phyloP scores from a whole-genome alignment of 2,329 filamentous ascomycete genomes.

The Colletotrichum siamense region DNA sequence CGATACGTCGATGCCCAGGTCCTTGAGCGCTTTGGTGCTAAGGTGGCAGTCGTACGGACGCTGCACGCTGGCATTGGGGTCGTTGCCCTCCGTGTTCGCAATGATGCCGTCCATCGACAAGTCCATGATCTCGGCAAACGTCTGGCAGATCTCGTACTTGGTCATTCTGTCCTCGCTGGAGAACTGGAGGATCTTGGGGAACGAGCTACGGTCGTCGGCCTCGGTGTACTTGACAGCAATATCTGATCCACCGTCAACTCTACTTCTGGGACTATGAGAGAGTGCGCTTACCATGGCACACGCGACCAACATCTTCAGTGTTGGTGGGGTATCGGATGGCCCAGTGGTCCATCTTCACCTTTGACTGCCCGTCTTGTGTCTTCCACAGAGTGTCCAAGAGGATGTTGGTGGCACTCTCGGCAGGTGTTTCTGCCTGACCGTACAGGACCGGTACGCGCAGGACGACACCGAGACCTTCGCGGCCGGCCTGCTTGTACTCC shows the following conservation, averaged over 20 bases:
- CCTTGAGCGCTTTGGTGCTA: slow-evolving; percentile 74
- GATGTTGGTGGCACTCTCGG: slow-evolving; percentile 84
- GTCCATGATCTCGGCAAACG: slow-evolving; percentile 80
- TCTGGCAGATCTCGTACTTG: slow-evolving; percentile 87
- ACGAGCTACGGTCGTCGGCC: slow-evolving; percentile 47
- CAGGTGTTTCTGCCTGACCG: slow-evolving; percentile 71
- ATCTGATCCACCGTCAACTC: slow-evolving; percentile 51
- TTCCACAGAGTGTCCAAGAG: slow-evolving; percentile 80
- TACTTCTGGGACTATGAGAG: background rate
- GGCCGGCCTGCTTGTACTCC: slow-evolving; percentile 54
- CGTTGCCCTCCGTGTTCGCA: slow-evolving; percentile 74
- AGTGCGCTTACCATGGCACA: slow-evolving; percentile 67
- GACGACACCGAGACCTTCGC: slow-evolving; percentile 66
- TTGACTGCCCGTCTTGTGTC: slow-evolving; percentile 66
- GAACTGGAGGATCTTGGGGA: slow-evolving; percentile 82
- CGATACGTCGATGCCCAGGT: slow-evolving; percentile 75
- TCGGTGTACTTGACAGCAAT: slow-evolving; percentile 72
- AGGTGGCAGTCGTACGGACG: slow-evolving; percentile 89
- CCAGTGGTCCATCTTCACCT: slow-evolving; percentile 86
- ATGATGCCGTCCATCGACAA: slow-evolving; percentile 72
- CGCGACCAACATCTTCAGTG: slow-evolving; percentile 83
- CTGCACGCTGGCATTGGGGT: slow-evolving; percentile 73
- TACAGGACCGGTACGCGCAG: slow-evolving; percentile 86
- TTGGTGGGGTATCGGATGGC: slow-evolving; percentile 86
- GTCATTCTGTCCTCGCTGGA: slow-evolving; percentile 86